Evolutionary conservation across 805 yeast species (phyloP), one percentile per base, ranked within the genome.

Genomic region (Metschnikowia gelsemii): DNA sequence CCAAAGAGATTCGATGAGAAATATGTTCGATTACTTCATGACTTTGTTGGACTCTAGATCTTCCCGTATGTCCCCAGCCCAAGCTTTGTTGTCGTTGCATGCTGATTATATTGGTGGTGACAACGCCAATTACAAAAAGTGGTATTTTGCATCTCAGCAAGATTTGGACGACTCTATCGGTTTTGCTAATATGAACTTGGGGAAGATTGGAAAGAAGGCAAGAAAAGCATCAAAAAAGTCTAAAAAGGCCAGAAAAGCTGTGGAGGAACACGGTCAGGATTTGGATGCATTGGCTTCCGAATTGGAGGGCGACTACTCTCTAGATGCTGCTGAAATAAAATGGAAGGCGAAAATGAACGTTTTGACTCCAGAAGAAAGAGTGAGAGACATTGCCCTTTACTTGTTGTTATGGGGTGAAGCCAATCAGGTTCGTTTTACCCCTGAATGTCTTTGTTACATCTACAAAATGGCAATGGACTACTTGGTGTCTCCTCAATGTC

Each of bases 391-490:
- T 54, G 82, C 90, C 11, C 69, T 86, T 48, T 86, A 84, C 67
- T 70, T 86, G 47, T 71, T 86, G 56, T 66, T 84, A 54, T 86
- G 95, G 95, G 95, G 95, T 72, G 95, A 86, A 70, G 90, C 93
- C 25, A 86, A 86, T 67, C 93, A 86, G 72, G 95, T 91, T 45
- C 85, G 99, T 68, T 93, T 93, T 72, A 84, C 93, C 42, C 78
- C 84, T 5, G 79, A 75, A 48, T 77, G 85, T 70, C 71, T 93
- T 49, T 87, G 96, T 78, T 93, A 86, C 77, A 82, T 93, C 59
- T 95, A 82, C 79, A 91, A 95, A 74, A 87, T 95, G 65, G 96
- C 97, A 44, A 76, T 77, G 52, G 99, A 93, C 68, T 90, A 93
- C 69, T 75, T 88, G 62, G 70, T 78, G 48, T 87, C 96, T 41